A percentile compares a stretch with the other conserved stretches of the same genome.
Conservation (phyloP, 495 filamentous ascomycete species). For the Hypoxylon perforatum region DNA sequence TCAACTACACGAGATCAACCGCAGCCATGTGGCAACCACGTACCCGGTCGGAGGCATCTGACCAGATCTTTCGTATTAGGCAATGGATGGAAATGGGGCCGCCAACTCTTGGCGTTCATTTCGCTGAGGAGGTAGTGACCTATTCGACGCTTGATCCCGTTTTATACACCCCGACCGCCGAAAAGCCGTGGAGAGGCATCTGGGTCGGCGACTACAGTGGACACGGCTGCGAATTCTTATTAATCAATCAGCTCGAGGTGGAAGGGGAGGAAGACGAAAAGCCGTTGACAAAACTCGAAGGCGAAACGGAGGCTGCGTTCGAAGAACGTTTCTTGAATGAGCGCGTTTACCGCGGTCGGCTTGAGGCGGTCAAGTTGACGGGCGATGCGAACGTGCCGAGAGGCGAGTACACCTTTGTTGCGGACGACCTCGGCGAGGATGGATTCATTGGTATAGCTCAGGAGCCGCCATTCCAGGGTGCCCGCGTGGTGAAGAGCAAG, state of each 20-base stretch:
- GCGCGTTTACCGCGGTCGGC: conserved; percentile 63
- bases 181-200: conserved; percentile 85
- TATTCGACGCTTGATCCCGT: conserved; percentile 78
- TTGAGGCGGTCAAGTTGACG: conserved; percentile 89
- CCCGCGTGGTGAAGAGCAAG: conserved; percentile 76
- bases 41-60: conserved; percentile 65
- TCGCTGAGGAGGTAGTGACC: conserved; percentile 75
- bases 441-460: conserved; percentile 68
- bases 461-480: conserved; percentile 76
- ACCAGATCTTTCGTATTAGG: conserved; percentile 75
- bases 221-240: conserved; percentile 89
- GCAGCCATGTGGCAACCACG: conserved; percentile 52
- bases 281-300: conserved; percentile 44
- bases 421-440: conserved; percentile 74
- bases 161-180: conserved; percentile 79
- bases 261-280: conserved; percentile 40
- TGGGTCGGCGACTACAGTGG: conserved; percentile 92
- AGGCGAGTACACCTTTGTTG: conserved; percentile 82
- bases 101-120: conserved; percentile 53
- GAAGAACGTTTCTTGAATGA: conserved; percentile 48
- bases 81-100: conserved; percentile 72
- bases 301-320: conserved; percentile 56
- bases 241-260: conserved; percentile 76
- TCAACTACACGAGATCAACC: conserved; percentile 48
- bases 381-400: conserved; percentile 90